Base-by-base conservation (phyloP, 257 asterid genomes). In the Solanum tarijense region DNA sequence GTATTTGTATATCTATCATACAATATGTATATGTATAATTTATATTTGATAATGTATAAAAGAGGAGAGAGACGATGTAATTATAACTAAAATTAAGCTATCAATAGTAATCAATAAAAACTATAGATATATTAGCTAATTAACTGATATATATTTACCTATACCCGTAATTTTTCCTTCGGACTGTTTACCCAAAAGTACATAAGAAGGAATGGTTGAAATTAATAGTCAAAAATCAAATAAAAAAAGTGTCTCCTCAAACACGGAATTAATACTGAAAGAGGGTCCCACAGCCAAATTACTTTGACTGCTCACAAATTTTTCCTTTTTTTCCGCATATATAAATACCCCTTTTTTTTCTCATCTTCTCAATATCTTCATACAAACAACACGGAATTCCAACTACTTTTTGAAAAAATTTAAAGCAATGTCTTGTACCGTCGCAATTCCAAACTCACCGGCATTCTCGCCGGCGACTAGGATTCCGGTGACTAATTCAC, bases 401-500 rank as follows among this genome's bases (percentile, higher is more conserved):
- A 88, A 79, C 62, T 0, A 90, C 87, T 91, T 89, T 89, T 88
- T 38, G 6, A 39, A 68, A 46, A 36, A 18, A 52, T 16, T 5
- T 55, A 2, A 55, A 55, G 5, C 65, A 55, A 55, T 92, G 94
- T 87, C 91, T 83, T 91, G 92, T 38, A 83, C 91, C 68, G 89
- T 92, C 25, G 98, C 98, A 4, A 89, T 94, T 86, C 91, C 98
- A n/a, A 93, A 84, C 87, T 92, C 98, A 11, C 95, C 96, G 5
- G 94, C 88, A 3, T 96, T 96, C 66, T 89, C 92, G 31, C 91
- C 62, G 65, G 84, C 91, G 3, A 21, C 91, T 12, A 41, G 82
- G 29, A 12, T 68, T 48, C 88, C 89, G 83, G 68, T 89, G 32
- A 43, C 85, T 23, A 41, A 89, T 4, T 86, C 87, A 12, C 89